Evolutionary conservation across 2,329 filamentous ascomycete species (phyloP), one percentile per base, ranked within the genome.

Genomic region (Onygena corvina): DNA sequence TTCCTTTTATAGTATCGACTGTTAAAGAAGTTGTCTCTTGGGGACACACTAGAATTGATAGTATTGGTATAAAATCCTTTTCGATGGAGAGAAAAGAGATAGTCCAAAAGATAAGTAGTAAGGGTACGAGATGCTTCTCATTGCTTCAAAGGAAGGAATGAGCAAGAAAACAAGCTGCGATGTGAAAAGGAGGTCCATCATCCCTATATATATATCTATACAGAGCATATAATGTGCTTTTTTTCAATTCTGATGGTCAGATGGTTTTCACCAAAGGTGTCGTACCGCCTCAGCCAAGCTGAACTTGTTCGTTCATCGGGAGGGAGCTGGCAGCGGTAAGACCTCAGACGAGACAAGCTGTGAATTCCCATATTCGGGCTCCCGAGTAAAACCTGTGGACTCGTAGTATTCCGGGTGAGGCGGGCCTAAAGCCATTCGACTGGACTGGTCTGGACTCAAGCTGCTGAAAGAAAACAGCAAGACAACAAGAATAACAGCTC

Each of bases 391-490:
- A 1, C 18, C 11, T 12, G 29, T 47, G n/a, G 4, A 12, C 20
- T 21, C n/a, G 16, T 20, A 9, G 21, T 46, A 30, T 31, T 30
- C 11, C 4, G 30, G 35, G 45, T 47, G 45, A 47, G 45, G 45
- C 45, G 45, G 45, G 7, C 14, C 20, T 12, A 47, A 34, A 29
- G 12, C 25, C 36, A 5, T 21, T 23, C 36, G 11, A 40, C 36
- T 23, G 11, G 36, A 40, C 36, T 40, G 36, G 36, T 23, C 36
- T 40, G 14, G 36, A 40, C 3, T 46, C 23, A 46, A 46, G n/a
- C 3, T 2, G 11, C 3, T 21, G 12, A 16, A 25, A 44, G 25
- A 12, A 29, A 29, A n/a, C 6, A 30, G 3, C 1, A 29, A 30
- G 25, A 16, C 8, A 31, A 46, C 23, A 16, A 30, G 42, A 25